Percentiles rank a stretch among this genome's conserved stretches.
These are phyloP conservation scores for Fusarium nurragi DNA, from an alignment of 2,329 filamentous ascomycete species.

Conservation along the genomic window DNA sequence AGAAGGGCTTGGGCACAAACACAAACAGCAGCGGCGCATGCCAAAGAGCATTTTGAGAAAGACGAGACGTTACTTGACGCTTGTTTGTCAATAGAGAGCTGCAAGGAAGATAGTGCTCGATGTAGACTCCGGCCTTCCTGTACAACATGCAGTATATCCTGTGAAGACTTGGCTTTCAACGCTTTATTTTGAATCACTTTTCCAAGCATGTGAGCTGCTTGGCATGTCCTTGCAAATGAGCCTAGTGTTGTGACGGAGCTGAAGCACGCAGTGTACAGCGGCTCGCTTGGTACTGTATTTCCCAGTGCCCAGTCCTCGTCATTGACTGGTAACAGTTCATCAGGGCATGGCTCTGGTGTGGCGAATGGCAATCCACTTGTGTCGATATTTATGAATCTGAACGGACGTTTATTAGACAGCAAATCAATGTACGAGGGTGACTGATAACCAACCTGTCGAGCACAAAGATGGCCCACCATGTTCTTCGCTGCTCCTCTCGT, in stretches of 20 bases:
- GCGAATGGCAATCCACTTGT: slow-evolving; percentile 4
- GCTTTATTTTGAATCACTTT: slow-evolving; percentile 2
- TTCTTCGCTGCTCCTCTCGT: slow-evolving; percentile 5
- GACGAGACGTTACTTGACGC: not conserved
- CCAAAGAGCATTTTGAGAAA: not conserved
- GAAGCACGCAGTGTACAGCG: slow-evolving; percentile 5
- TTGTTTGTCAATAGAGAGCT: not conserved
- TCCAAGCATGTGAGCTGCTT: slow-evolving; percentile 8
- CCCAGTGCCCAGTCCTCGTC: slow-evolving; percentile 6
- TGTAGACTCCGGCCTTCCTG: slow-evolving; percentile 6
- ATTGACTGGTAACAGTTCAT: slow-evolving; percentile 4
- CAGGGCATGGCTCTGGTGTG: slow-evolving; percentile 1
- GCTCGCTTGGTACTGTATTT: slow-evolving; percentile 3
- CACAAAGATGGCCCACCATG: slow-evolving; percentile 11
- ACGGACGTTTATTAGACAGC: not conserved
- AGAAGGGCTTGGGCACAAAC: slow-evolving; percentile 5
- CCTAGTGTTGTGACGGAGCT: slow-evolving; percentile 1
- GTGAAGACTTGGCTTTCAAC: not conserved
- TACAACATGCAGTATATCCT: not conserved
- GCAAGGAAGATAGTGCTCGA: not conserved
- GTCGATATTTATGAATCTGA: not conserved
- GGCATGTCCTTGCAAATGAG: slow-evolving; percentile 6
- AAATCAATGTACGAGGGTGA: not conserved
- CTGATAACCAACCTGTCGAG: not conserved
- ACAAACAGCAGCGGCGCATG: not conserved